phyloP scores from a whole-genome alignment of 2,329 filamentous ascomycete species.

The Fusarium sp. region DNA sequence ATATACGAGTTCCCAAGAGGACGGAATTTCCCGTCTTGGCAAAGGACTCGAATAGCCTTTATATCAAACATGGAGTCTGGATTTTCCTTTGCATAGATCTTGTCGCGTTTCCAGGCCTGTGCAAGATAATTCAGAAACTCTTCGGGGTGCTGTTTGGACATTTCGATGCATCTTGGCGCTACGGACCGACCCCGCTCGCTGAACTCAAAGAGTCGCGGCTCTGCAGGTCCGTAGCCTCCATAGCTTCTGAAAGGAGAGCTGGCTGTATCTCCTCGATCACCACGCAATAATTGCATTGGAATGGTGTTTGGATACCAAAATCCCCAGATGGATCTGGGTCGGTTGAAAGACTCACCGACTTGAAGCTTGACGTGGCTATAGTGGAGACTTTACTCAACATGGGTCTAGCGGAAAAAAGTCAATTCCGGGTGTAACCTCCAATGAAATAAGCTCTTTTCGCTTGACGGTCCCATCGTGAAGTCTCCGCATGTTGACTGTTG shows the following conservation, averaged over 20 bases:
- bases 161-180: slow-evolving; percentile 41
- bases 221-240: slow-evolving; percentile 41
- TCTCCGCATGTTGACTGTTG: slow-evolving; percentile 4
- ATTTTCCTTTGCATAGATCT: slow-evolving; percentile 42
- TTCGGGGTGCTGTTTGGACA: slow-evolving; percentile 41
- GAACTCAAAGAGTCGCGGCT: slow-evolving; percentile 45
- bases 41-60: slow-evolving; percentile 38
- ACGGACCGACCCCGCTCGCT: slow-evolving; percentile 42
- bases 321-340: slow-evolving; percentile 37
- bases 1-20: slow-evolving; percentile 42
- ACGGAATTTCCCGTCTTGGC: slow-evolving; percentile 38
- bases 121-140: slow-evolving; percentile 44
- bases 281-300: slow-evolving; percentile 46
- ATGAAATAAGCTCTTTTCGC: background rate
- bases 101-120: slow-evolving; percentile 44
- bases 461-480: slow-evolving; percentile 24
- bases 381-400: slow-evolving; percentile 25
- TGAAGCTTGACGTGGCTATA: slow-evolving; percentile 43
- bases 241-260: slow-evolving; percentile 43
- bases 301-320: slow-evolving; percentile 35
- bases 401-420: slow-evolving; percentile 42
- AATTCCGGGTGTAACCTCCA: slow-evolving; percentile 29
- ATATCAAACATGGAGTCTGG: slow-evolving; percentile 42
- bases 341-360: slow-evolving; percentile 43
- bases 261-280: slow-evolving; percentile 46